A percentile compares a stretch with the other conserved stretches of the same genome.
These are phyloP conservation scores for Podosphaera leucotricha DNA, from an alignment of 2,329 filamentous ascomycete species.

Conservation along the genomic window DNA sequence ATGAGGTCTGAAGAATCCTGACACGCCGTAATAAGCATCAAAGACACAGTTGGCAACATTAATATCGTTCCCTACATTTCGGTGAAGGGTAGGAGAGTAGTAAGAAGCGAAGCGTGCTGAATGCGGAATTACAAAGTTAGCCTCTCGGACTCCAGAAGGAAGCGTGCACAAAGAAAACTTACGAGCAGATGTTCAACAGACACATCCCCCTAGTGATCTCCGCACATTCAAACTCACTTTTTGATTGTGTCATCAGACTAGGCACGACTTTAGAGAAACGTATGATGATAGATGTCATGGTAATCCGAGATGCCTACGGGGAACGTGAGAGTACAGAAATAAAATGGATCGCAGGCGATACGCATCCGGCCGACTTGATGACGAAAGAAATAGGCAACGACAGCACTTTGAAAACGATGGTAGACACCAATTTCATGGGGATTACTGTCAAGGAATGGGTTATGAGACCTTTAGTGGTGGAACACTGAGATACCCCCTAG, in stretches of 20 bases:
- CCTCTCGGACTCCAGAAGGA: constrained; percentile 1
- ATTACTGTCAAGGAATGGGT: constrained; percentile 2
- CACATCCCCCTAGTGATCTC: neutral
- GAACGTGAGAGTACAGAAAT: neutral
- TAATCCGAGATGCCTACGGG: neutral
- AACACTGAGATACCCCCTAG: too few species aligned
- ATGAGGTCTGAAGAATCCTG: too few species aligned
- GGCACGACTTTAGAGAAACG: neutral
- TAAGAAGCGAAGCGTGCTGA: too few species aligned
- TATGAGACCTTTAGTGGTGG: neutral
- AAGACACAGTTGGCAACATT: too few species aligned
- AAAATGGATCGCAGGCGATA: neutral
- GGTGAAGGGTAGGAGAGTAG: too few species aligned
- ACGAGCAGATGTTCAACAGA: neutral
- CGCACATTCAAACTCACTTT: constrained; percentile 1
- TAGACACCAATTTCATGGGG: constrained; percentile 2
- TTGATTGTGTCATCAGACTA: neutral
- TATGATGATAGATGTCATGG: constrained; percentile 1
- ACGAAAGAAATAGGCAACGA: neutral
- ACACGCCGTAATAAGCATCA: neutral
- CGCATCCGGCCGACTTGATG: neutral
- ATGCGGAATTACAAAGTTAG: too few species aligned
- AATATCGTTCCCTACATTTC: too few species aligned
- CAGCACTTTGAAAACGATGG: neutral
- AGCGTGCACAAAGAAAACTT: constrained; percentile 1